Evolutionary conservation across 2,329 filamentous ascomycete species (phyloP), one percentile per base, ranked within the genome.

Genomic region (Penicillium rolfsii): DNA sequence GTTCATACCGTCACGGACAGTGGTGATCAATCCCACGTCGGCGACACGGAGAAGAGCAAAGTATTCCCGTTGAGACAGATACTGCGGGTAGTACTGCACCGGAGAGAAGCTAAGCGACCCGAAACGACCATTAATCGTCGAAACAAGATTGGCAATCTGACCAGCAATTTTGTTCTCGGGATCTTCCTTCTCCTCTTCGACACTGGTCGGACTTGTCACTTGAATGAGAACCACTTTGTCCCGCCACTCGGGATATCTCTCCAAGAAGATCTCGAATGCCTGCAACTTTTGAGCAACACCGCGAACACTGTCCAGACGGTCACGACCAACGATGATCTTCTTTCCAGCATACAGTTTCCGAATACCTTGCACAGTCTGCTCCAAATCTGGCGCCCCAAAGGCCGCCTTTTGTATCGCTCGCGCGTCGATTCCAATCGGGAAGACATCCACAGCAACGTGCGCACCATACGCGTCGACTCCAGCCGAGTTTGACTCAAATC

Each of bases 1-100:
- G 81, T 97, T 98, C 93, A 98, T 97, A 60, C 94, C 94, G 75
- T 98, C 95, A 62, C 94, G 88, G 24, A 98, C 93, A 68, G 92
- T 97, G 6, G 95, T 97, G 76, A 98, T 97, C 54, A 98, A 83
- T 4, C 93, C 94, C 67, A 97, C 91, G 74, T 98, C 93, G 36
- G 91, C 93, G 2, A 92, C 87, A 26, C 94, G 88, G 55, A 98
- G 84, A n/a, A 98, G 85, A 4, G 94, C 93, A 76, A 97, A 96
- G 77, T 98, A 98, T 78, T 98, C 93, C 69, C 93, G 90, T 67
- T 89, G 90, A 52, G 87, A 89, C 49, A 98, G 84, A 74, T 97
- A 97, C 75, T 97, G 93, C 7, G 93, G 92, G 76, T 95, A 97
- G 77, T 98, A 93, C 75, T 96, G 91, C 22, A 98, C 92, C 0